Evolutionary conservation across 1,284 basidiomycete genomes (phyloP), one percentile per base, ranked within the genome.

Genomic region (Cutaneotrichosporon arboriforme): DNA sequence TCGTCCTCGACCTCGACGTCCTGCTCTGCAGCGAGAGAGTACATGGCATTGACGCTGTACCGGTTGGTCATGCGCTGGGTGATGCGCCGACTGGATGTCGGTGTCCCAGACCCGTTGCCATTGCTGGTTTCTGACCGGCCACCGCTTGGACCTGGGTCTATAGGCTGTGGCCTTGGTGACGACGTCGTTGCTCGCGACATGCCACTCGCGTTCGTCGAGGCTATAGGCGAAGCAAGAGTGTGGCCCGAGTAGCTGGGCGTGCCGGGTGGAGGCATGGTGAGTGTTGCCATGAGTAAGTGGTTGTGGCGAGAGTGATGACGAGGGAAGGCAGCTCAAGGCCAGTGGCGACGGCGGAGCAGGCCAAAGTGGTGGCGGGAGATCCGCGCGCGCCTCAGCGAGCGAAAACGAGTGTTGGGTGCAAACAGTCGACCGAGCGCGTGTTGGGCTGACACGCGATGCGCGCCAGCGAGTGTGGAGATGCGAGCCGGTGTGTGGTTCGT

Each of bases 1-100:
- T 98, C 94, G 75, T 98, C 94, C 76, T 97, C 93, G 40, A 97
- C 89, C 73, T 98, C 96, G 23, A 96, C 88, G 71, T 98, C 94
- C 80, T 97, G 91, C 76, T 98, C 93, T 23, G 93, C 94, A 12
- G 93, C 93, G 85, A 98, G 91, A 66, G 88, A 91, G 75, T 97
- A 97, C 65, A 97, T 81, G 20, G 90, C 90, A 51, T 90, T 97
- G 56, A 97, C 92, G 70, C 87, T 90, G 78, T 96, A 97, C 53
- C 93, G 86, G 77, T 97, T 97, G 57, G 90, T 93, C 76, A 92
- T 96, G 73, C 92, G 80, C 79, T 89, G 90, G n/a, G 72, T 72
- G 46, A 71, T 54, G 21, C 72, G 62, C 36, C 65, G 59, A 48
- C 46, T 55, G 4, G 54, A 22, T 1, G 59, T 54, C 8, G 51